Conservation (phyloP, 345 rosid species). For the Garcia nutans region DNA sequence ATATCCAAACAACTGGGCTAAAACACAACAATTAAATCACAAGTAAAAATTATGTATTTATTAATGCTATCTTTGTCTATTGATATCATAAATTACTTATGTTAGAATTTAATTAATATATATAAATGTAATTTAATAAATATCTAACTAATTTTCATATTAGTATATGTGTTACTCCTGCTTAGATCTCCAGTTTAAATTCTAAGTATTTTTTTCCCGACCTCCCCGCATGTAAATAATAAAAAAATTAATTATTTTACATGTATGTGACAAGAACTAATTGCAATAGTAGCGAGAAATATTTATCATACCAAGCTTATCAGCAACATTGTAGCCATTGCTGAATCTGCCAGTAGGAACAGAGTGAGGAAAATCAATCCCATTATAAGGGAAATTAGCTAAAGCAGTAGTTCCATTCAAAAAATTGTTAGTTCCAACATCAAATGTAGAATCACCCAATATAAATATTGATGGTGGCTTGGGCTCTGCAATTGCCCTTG, state of each 20-base stretch:
- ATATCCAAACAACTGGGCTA: constrained; percentile 31
- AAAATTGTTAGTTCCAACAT: constrained; percentile 44
- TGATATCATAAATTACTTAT: no score
- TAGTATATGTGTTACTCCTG: no score
- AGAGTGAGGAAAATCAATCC: constrained; percentile 27
- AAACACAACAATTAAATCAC: neutral
- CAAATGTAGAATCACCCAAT: constrained; percentile 48
- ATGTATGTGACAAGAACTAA: no score
- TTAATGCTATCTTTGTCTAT: neutral
- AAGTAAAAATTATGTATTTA: neutral
- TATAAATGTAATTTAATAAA: no score
- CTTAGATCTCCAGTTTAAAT: no score
- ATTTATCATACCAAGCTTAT: constrained; percentile 25
- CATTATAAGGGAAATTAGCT: constrained; percentile 25
- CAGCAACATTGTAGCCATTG: constrained; percentile 28
- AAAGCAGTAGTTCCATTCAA: neutral
- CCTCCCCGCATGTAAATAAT: no score
- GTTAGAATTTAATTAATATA: no score
- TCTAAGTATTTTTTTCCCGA: no score
- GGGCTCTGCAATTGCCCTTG: neutral
- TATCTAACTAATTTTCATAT: no score
- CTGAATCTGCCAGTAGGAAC: constrained; percentile 27
- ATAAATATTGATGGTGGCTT: constrained; percentile 24
- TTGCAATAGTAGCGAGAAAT: neutral
- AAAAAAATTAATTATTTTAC: no score